These are phyloP conservation scores for Colletotrichum lini DNA, from an alignment of 2,329 filamentous ascomycete species.

Conservation along the genomic window DNA sequence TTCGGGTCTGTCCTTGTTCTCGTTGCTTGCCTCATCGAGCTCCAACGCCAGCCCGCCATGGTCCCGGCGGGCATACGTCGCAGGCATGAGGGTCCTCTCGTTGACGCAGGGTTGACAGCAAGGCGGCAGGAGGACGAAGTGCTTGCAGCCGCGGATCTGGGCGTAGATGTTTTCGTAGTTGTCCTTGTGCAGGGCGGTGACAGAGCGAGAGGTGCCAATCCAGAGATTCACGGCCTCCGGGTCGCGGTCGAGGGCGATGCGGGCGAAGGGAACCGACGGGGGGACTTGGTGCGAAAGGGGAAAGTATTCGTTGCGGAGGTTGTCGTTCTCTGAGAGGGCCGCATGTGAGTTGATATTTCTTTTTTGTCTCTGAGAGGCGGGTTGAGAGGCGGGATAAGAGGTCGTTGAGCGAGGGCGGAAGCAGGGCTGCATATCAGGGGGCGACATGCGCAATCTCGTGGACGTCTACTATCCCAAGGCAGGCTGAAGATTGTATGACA, in stretches of 20 bases:
- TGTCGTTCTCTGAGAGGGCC: conserved; percentile 77
- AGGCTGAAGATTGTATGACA: too few relatives aligned
- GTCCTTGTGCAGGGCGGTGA: conserved; percentile 84
- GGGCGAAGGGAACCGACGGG: conserved; percentile 77
- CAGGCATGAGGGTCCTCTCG: conserved; percentile 70
- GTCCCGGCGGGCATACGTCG: conserved; percentile 67
- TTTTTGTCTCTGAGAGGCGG: background rate
- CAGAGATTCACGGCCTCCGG: conserved; percentile 88
- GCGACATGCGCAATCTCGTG: too few relatives aligned
- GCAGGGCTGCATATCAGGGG: conserved; percentile 1
- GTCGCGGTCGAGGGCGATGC: conserved; percentile 73
- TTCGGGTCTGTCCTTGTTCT: conserved; percentile 49
- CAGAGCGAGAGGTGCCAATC: conserved; percentile 80
- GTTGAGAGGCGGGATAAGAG: background rate
- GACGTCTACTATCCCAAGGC: too few relatives aligned
- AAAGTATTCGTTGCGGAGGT: conserved; percentile 80
- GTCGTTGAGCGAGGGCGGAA: background rate
- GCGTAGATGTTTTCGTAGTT: conserved; percentile 91
- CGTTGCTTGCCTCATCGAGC: conserved; percentile 49
- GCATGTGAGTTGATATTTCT: background rate
- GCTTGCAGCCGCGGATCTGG: conserved; percentile 80
- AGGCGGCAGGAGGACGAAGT: conserved; percentile 82
- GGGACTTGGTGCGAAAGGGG: conserved; percentile 75
- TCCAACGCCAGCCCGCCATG: conserved; percentile 47
- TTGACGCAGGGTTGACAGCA: conserved; percentile 78